Conservation (phyloP, 2,329 filamentous ascomycete genomes). For the Aspergillus sergii region DNA sequence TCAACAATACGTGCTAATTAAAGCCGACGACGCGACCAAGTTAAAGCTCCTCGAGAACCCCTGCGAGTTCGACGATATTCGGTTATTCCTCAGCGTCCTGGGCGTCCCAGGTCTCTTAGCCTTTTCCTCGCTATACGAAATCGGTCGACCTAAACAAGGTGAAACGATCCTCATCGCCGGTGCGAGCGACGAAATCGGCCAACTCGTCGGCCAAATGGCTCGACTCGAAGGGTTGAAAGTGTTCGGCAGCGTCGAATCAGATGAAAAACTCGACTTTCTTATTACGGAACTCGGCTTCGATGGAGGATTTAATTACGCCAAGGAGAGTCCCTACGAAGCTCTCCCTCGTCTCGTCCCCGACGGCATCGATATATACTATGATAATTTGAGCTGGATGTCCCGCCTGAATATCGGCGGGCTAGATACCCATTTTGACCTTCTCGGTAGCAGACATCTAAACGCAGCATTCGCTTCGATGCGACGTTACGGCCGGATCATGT, state of each 20-base stretch:
- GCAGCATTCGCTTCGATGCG: background rate
- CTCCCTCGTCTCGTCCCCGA: slow-evolving; percentile 72
- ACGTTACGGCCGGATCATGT: background rate
- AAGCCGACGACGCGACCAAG: slow-evolving; percentile 51
- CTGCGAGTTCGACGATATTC: slow-evolving; percentile 49
- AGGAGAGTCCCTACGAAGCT: slow-evolving; percentile 69
- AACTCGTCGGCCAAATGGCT: slow-evolving; percentile 79
- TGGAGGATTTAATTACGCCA: slow-evolving; percentile 85
- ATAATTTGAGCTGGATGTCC: slow-evolving; percentile 59
- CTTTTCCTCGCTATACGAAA: slow-evolving; percentile 73
- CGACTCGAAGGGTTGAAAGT: slow-evolving; percentile 79
- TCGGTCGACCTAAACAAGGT: slow-evolving; percentile 73
- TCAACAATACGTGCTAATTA: slow-evolving; percentile 65
- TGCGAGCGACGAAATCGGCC: slow-evolving; percentile 79
- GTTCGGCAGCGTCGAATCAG: slow-evolving; percentile 78
- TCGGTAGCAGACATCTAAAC: background rate
- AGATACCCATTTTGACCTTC: background rate
- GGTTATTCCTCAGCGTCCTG: slow-evolving; percentile 72
- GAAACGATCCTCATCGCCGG: slow-evolving; percentile 82
- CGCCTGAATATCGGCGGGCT: background rate
- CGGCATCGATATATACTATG: slow-evolving; percentile 81
- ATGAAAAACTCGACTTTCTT: slow-evolving; percentile 79
- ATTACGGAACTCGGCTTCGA: slow-evolving; percentile 70
- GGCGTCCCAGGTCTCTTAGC: slow-evolving; percentile 79
- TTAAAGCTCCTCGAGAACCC: slow-evolving; percentile 68